Evolutionary conservation across 163 green algal genomes (phyloP).

Genomic region (Smithsoniella earleae): DNA sequence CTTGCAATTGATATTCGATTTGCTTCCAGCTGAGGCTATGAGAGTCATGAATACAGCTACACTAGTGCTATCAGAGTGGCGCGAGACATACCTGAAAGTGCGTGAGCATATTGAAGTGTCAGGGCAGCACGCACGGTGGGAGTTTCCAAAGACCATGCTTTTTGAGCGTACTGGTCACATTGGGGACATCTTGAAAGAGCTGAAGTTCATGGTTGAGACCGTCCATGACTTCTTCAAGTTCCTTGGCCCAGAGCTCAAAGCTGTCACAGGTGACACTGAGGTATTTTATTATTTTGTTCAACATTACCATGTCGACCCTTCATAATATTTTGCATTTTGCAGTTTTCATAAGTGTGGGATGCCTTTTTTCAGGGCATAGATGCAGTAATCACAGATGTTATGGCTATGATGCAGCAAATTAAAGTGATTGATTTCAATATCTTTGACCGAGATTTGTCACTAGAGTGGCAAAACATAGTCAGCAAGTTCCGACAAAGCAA

Average conservation of each 20-base stretch:
- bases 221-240: slow-evolving; percentile 85
- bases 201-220: slow-evolving; percentile 73
- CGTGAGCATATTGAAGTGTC: slow-evolving; percentile 76
- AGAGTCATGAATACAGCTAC: slow-evolving; percentile 40
- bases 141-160: slow-evolving; percentile 77
- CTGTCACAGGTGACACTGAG: slow-evolving; percentile 63
- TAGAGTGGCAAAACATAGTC: slow-evolving; percentile 48
- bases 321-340: too few relatives aligned
- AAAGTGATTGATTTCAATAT: slow-evolving; percentile 51
- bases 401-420: slow-evolving; percentile 72
- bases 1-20: slow-evolving; percentile 53
- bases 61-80: slow-evolving; percentile 28
- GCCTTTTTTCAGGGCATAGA: slow-evolving; percentile 65
- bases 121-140: slow-evolving; percentile 74
- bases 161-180: slow-evolving; percentile 84
- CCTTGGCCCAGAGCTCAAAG: slow-evolving; percentile 82
- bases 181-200: slow-evolving; percentile 66
- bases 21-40: slow-evolving; percentile 43
- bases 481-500: not conserved
- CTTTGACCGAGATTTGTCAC: slow-evolving; percentile 54
- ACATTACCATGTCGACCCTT: too few relatives aligned
- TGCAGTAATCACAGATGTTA: slow-evolving; percentile 56
- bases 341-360: too few relatives aligned
- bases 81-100: slow-evolving; percentile 38
- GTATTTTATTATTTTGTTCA: too few relatives aligned